Evolutionary conservation across 371 early-diverging fungal genomes (phyloP), one percentile per base, ranked within the genome.

Genomic region (Mucor irregularis): DNA sequence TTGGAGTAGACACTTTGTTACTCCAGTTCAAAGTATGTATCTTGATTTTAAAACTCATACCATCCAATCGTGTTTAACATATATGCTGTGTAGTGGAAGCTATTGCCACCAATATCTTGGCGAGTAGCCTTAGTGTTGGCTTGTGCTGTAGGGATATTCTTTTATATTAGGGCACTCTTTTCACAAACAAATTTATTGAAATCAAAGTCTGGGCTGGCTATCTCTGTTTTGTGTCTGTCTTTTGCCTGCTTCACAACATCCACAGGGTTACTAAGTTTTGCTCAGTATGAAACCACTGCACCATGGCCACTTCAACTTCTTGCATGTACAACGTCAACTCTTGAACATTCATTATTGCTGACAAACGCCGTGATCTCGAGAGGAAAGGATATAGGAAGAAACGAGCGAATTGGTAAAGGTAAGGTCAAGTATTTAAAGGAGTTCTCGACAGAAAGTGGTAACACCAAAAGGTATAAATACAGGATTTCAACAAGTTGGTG

Each of bases 271-370:
- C 58, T 68, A 25, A 30, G 60, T 13, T 54, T 43, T 47, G 68
- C 45, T 49, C 48, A 51, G 9, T 30, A 61, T 11, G 40, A 57
- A 30, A 30, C 42, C 37, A 50, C 48, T 13, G 65, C 56, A 19
- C 57, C 84, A 80, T 86, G 85, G 48, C 82, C 86, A 13, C 61
- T 84, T 14, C 47, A 43, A 31, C 83, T 88, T 1, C 78, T 88
- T 47, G 73, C 90, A 29, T 77, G 88, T 46, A 81, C 84, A 42
- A 80, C 84, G 3, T 74, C 88, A 14, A 87, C 90, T 0, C 75
- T 90, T 4, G 90, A 92, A 54, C 91, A 90, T 49, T 77, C 85
- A 38, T 81, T 85, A 62, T 72, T 85, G 11, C 49, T 92, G 34
- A 89, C 89, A 8, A 79, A 86, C 35, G 84, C 87, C 3, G 86